Base-by-base conservation (phyloP, 495 filamentous ascomycete genomes). In the Podospora didyma region DNA sequence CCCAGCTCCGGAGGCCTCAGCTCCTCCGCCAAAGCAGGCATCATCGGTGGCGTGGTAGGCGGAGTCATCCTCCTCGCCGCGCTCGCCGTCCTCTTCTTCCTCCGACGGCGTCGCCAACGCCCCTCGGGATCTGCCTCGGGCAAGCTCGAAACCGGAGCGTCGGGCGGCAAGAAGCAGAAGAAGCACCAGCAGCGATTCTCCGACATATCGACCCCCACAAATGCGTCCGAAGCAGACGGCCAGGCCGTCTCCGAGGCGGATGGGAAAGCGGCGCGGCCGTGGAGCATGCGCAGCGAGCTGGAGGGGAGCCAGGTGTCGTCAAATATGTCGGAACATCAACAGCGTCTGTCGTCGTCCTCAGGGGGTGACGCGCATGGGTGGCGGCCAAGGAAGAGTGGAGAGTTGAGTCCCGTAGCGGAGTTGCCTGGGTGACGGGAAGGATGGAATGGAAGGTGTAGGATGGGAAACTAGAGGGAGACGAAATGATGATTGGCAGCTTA, bases 211-310 rank as follows among this genome's bases (percentile, higher is more conserved):
- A 37, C 46, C 9, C 58, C 62, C 3, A 50, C 54, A 12, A n/a
- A n/a, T n/a, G 31, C 31, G 19, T 54, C 60, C 2, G 60, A 66
- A 31, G 50, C 47, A 3, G 57, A 61, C 16, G 54, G 56, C 5
- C 11, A 53, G 19, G 21, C 56, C 7, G 49, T 63, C 6, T 56
- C 60, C 4, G 63, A 66, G 47, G 58, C 48, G 0, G 63, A 63
- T 34, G 63, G 63, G 9, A 34, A 50, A n/a, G 31, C 57, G 17
- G 53, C 60, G 14, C 48, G 54, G 34, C 63, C 63, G 11, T 66
- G 59, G 59, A 60, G 56, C 20, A 63, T 60, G 56, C 49, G 63
- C 23, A 62, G 51, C 44, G 63, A 66, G 54, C 51, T 66, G 17
- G 63, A 66, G 51, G 63, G 60, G n/a, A 60, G 44, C 17, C 42